These are phyloP conservation scores for Fusarium praegraminearum DNA, from an alignment of 2,329 filamentous ascomycete species.

Conservation along the genomic window DNA sequence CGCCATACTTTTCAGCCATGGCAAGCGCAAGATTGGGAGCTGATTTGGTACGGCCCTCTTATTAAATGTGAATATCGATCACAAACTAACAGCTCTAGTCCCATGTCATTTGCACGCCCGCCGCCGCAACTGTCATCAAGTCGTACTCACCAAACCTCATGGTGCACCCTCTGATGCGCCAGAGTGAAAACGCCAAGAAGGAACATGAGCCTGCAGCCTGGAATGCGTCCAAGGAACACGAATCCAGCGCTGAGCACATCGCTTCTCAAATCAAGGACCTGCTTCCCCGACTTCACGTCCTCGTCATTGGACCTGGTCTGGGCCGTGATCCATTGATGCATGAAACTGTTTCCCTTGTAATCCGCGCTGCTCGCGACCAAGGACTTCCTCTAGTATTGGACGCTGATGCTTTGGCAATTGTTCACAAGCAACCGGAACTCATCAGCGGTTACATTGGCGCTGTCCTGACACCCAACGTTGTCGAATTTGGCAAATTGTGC, in stretches of 20 bases:
- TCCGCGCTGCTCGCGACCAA: constrained; percentile 79
- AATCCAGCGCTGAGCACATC: constrained; percentile 70
- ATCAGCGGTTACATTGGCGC: constrained; percentile 85
- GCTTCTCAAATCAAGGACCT: constrained; percentile 79
- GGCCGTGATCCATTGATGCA: constrained; percentile 93
- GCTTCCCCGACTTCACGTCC: constrained; percentile 87
- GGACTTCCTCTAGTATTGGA: constrained; percentile 88
- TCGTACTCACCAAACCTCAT: constrained; percentile 98
- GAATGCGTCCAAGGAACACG: constrained; percentile 46
- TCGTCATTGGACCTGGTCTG: constrained; percentile 92
- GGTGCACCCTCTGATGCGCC: constrained; percentile 96
- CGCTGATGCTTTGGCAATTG: constrained; percentile 86
- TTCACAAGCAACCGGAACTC: constrained; percentile 79
- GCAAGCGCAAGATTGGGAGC: constrained; percentile 90
- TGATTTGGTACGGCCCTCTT: constrained; percentile 75
- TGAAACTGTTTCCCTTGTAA: constrained; percentile 81
- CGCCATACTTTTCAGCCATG: constrained; percentile 98
- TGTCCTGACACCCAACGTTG: constrained; percentile 93
- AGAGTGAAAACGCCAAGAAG: constrained; percentile 61
- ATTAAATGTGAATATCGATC: background rate
- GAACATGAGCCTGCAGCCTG: constrained; percentile 59
- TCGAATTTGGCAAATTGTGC: constrained; percentile 88
- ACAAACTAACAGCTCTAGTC: constrained; percentile 63
- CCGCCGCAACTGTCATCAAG: constrained; percentile 90
- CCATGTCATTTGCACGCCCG: constrained; percentile 95